Evolutionary conservation across 1,139 yeast species (phyloP), one percentile per base, ranked within the genome.

Genomic region (Kodamaea fungicola): DNA sequence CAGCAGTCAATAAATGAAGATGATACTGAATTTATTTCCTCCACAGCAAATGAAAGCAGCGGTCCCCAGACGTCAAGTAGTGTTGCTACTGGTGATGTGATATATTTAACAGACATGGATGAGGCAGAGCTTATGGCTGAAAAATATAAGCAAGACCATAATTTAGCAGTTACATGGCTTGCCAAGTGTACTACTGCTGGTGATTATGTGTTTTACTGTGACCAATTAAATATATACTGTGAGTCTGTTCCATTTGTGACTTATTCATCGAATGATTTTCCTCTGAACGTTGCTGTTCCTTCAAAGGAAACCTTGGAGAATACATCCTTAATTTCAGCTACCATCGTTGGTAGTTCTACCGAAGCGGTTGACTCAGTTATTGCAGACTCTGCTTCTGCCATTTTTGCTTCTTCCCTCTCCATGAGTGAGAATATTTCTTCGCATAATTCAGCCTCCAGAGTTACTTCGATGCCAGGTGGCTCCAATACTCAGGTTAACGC

Each of bases 111-210:
- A 4, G 62, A 57, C 24, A 59, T 63, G 24, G 65, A 61, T 4
- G 67, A 59, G 28, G 75, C 77, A 1, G 76, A 68, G 40, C 52
- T 49, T 26, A 45, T 64, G 37, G 62, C 62, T 6, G 57, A 57
- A 9, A 60, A 57, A n/a, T 71, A 61, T 37, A 53, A 59, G 21
- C 42, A 50, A n/a, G 46, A 48, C 8, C 44, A 61, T 37, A 61
- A 61, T 22, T 54, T 48, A 42, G 54, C 56, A 9, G 60, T 66
- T 2, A 49, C 62, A 1, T 71, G 75, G 89, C 57, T 80, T 1
- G 83, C 88, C 0, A 70, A 74, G 36, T 62, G 73, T n/a, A 73
- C 83, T 2, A 62, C 67, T 7, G 71, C 67, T 37, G 83, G 80
- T n/a, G 74, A 74, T 37, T 58, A 80, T 21, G 60, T 80, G 2